Conservation (phyloP, 208 protist genomes). For the Wallacemonas rigidus region DNA sequence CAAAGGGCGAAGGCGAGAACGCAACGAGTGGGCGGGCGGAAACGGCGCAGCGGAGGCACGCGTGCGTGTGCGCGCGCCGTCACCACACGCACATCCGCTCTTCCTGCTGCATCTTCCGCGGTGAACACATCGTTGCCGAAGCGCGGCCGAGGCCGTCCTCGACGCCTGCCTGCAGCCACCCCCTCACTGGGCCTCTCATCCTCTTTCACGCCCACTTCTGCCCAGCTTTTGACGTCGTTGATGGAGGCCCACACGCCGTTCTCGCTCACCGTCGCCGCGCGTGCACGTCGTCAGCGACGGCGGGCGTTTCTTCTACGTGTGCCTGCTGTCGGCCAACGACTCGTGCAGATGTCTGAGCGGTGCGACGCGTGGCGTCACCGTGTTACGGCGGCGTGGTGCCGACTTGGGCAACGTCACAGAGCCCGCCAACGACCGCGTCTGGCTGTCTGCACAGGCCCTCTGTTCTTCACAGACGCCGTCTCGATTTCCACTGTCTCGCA, state of each 20-base stretch:
- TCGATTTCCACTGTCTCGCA: neutral
- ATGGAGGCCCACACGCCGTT: constrained; percentile 7
- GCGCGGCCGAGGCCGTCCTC: neutral
- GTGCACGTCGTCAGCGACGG: neutral
- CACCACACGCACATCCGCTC: neutral
- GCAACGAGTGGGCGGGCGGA: too few species aligned
- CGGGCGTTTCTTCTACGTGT: neutral
- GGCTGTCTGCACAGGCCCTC: constrained; percentile 22
- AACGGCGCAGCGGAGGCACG: neutral
- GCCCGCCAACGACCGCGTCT: constrained; percentile 8
- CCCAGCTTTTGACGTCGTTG: neutral
- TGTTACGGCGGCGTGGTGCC: neutral
- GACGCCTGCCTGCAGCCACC: neutral
- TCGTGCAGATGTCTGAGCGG: neutral
- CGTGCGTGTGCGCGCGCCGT: neutral
- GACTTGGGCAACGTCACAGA: neutral
- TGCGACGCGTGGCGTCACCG: neutral
- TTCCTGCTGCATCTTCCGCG: too few species aligned
- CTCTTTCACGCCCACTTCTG: neutral
- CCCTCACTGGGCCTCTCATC: neutral
- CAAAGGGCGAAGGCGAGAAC: too few species aligned
- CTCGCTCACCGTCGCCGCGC: neutral
- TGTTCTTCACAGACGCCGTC: neutral
- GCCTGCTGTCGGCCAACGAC: neutral
- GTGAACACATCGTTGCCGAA: neutral